Evolutionary conservation across 441 rosid species (phyloP), one percentile per base, ranked within the genome.

Genomic region (Eutrema salsugineum): DNA sequence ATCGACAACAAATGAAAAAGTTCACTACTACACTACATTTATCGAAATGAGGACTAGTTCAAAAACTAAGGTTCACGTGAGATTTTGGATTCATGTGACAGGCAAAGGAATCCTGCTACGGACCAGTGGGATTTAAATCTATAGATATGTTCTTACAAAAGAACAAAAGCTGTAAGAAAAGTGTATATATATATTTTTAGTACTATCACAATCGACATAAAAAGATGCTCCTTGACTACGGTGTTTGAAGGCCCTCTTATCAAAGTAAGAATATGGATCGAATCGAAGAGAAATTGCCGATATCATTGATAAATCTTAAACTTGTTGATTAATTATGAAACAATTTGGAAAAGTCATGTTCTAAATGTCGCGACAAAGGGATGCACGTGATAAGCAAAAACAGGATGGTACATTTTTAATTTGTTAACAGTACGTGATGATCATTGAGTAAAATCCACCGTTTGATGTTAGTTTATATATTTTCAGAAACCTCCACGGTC

Each of bases 31-130:
- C 28, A 5, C 54, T 56, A 56, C 8, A 22, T 32, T 68, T 53
- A 19, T 75, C 49, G 78, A 44, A 53, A 61, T 22, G 46, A 9
- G 59, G 69, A 68, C 44, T 53, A 28, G 15, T 67, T 59, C 6
- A 11, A 74, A 74, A 51, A 61, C 50, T 6, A 53, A 51, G 17
- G 42, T 61, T 68, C 74, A 75, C 69, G 78, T 68, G 78, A 75
- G 19, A 40, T 68, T 68, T 75, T 75, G 78, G 78, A 68, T 68
- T 75, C 58, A 75, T 19, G 59, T 62, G 78, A 53, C 69, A n/a
- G 44, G 50, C 59, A 68, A 75, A 75, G 64, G 74, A 75, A 68
- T 68, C 78, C 54, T 68, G 59, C 74, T 62, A 44, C 42, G 5
- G 61, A 59, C 64, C 74, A 68, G 22, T 62, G 70, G 62, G 74